These are phyloP conservation scores for Paxillus involutus DNA, from an alignment of 768 basidiomycete genomes.

Conservation along the genomic window DNA sequence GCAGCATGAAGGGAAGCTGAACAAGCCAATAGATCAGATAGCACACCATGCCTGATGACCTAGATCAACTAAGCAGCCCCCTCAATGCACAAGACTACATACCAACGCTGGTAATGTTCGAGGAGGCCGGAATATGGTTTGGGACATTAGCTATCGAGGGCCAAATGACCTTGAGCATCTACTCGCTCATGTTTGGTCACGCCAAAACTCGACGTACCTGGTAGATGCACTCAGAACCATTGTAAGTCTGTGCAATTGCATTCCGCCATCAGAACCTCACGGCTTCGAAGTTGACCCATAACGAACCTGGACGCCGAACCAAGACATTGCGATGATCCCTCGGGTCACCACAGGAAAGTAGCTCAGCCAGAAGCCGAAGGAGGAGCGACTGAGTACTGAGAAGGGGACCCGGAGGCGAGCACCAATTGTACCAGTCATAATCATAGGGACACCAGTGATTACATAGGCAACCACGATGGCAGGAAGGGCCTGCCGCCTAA, in stretches of 20 bases:
- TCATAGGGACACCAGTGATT: conserved; percentile 71
- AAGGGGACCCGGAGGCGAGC: conserved; percentile 78
- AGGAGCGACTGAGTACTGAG: conserved; percentile 76
- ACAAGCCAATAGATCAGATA: conserved; percentile 83
- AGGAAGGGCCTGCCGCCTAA: conserved; percentile 62
- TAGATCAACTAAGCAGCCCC: neutral
- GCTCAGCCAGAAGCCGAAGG: conserved; percentile 87
- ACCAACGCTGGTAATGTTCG: conserved; percentile 67
- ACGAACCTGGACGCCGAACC: conserved; percentile 72
- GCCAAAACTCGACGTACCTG: conserved; percentile 36
- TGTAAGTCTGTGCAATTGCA: conserved; percentile 40
- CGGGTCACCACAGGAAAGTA: conserved; percentile 84
- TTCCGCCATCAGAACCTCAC: neutral
- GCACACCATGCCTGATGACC: conserved; percentile 58
- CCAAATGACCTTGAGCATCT: conserved; percentile 72
- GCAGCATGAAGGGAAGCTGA: conserved; percentile 71
- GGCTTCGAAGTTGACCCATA: neutral
- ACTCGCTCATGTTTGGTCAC: neutral
- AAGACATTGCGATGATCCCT: conserved; percentile 75
- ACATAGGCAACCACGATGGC: conserved; percentile 73
- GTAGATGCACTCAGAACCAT: conserved; percentile 72
- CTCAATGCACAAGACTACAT: conserved; percentile 13
- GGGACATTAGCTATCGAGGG: conserved; percentile 64
- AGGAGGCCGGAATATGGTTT: conserved; percentile 56
- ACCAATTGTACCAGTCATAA: conserved; percentile 77